Conservation (phyloP, 805 yeast genomes). For the Debaryomyces prosopidis region DNA sequence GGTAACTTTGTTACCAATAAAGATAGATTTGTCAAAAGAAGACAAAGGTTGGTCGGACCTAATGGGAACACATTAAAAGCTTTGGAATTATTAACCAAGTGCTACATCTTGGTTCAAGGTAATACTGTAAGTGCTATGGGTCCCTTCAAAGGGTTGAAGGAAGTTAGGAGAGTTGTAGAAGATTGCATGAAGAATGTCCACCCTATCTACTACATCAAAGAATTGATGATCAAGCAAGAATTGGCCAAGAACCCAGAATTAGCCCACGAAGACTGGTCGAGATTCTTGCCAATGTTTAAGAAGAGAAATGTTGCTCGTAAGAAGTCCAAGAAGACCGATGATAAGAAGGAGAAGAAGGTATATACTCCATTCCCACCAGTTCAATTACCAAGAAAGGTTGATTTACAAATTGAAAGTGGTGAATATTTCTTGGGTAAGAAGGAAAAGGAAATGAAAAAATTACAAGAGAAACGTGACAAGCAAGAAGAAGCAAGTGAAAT, state of each 20-base stretch:
- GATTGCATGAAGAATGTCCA: constrained; percentile 97
- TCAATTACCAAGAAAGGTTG: constrained; percentile 95
- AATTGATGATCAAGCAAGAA: constrained; percentile 95
- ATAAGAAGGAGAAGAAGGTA: constrained; percentile 65
- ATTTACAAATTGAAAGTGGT: constrained; percentile 96
- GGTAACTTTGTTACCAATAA: constrained; percentile 87
- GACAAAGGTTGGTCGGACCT: constrained; percentile 96
- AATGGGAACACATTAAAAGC: constrained; percentile 96
- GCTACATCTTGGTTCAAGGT: constrained; percentile 96
- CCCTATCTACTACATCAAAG: constrained; percentile 97
- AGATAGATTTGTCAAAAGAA: constrained; percentile 90
- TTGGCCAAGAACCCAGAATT: constrained; percentile 92
- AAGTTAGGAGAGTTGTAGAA: constrained; percentile 89
- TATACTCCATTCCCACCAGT: constrained; percentile 99
- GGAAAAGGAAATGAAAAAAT: constrained; percentile 71
- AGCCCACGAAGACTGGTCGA: constrained; percentile 94
- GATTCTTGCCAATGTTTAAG: constrained; percentile 95
- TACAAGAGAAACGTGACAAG: constrained; percentile 75
- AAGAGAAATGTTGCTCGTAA: constrained; percentile 94
- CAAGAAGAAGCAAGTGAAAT: constrained; percentile 69
- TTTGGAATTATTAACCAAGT: constrained; percentile 88
- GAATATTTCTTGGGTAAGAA: constrained; percentile 90
- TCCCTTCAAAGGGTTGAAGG: constrained; percentile 88
- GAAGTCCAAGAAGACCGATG: constrained; percentile 84
- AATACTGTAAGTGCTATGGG: constrained; percentile 98